Base-by-base conservation (phyloP, 2,329 filamentous ascomycete species). In the Talaromyces sp. region DNA sequence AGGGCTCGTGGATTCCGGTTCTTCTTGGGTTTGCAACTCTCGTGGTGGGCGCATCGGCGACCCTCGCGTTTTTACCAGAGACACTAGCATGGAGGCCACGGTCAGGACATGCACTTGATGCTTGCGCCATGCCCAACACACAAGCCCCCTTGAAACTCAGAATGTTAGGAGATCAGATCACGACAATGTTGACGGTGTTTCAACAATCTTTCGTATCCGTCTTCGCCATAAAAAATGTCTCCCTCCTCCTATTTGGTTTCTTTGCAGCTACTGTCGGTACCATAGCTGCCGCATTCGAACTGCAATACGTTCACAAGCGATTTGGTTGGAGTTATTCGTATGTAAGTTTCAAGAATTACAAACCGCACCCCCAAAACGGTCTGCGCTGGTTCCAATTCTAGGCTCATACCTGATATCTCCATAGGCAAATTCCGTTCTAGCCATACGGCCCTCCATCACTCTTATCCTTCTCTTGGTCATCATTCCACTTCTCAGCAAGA, bases 251-350 rank as follows among this genome's bases (percentile, higher is more conserved):
- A 50, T 58, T 58, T 58, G 46, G 56, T 58, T 58, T 58, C 43
- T 58, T 58, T 51, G 56, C 56, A 35, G 56, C 46, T 38, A 58
- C 56, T 9, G 56, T 58, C 19, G 56, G 56, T 29, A 35, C 56
- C 29, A 17, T 58, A 41, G 56, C 56, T 21, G 56, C 43, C 56
- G 41, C 11, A 35, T 58, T 58, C 29, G 56, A 58, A 51, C 29
- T 58, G 43, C 56, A 58, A 58, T 58, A 58, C 29, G 27, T 31
- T 27, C 56, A 58, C 43, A 58, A 58, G 56, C 56, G 56, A 7
- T 51, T 58, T 58, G 56, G 56, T 35, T 58, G 56, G 56, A 58
- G 56, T 58, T 58, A 58, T 52, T 19, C 56, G 52, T 58, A 38
- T 38, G 56, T 58, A 17, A 29, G 56, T 58, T 58, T 24, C 19